A percentile compares a stretch with the other conserved stretches of the same genome.
These are phyloP conservation scores for Paspalum notatum DNA, from an alignment of 176 grass and related monocot genomes.

Conservation along the genomic window DNA sequence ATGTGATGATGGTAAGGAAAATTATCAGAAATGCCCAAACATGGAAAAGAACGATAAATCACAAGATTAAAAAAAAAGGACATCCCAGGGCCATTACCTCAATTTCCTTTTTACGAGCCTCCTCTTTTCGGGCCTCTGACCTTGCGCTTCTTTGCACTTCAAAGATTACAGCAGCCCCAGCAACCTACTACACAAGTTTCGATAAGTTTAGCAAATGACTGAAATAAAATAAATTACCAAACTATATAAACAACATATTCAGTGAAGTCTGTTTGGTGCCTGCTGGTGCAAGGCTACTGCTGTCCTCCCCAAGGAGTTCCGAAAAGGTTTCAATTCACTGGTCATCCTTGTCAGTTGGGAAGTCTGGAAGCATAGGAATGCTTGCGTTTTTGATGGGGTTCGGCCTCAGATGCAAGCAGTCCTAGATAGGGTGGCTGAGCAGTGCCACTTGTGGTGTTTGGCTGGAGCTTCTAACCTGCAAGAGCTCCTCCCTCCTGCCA, in stretches of 20 bases:
- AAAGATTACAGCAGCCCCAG: constrained; percentile 64
- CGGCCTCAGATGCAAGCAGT: no score
- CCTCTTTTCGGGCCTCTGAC: constrained; percentile 69
- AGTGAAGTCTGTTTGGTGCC: no score
- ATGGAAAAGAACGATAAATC: background rate
- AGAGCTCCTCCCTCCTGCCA: no score
- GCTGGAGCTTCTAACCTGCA: no score
- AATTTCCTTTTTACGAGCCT: constrained; percentile 60
- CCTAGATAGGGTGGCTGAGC: no score
- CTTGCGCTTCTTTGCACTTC: constrained; percentile 83
- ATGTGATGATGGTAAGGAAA: background rate
- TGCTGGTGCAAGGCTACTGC: no score
- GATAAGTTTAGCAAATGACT: constrained; percentile 1
- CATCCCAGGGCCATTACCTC: constrained; percentile 47
- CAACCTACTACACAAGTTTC: constrained; percentile 60
- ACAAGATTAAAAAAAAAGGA: background rate
- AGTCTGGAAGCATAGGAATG: no score
- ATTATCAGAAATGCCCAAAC: background rate
- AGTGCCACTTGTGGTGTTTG: no score
- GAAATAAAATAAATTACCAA: background rate
- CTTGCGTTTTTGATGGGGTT: no score
- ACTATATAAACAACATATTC: constrained; percentile 7
- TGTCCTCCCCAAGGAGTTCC: no score
- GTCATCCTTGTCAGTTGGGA: no score
- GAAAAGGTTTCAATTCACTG: no score